Evolutionary conservation across 2,329 filamentous ascomycete species (phyloP).

Genomic region (Scedosporium dehoogii): DNA sequence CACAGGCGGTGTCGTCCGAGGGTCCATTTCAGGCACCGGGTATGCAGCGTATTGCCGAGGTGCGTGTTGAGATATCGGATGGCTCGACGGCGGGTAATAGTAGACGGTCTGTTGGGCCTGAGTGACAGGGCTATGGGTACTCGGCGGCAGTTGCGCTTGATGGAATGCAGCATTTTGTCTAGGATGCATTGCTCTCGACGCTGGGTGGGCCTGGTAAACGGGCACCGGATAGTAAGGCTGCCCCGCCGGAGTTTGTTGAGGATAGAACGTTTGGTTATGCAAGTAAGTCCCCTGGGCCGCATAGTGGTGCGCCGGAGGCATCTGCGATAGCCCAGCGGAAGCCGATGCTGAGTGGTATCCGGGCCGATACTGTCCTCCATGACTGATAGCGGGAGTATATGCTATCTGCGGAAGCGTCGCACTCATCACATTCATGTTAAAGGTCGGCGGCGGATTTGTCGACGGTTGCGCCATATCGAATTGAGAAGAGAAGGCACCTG

Average conservation of each 20-base stretch:
- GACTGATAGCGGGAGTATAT: slow-evolving; percentile 28
- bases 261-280: slow-evolving; percentile 34
- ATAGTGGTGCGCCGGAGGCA: slow-evolving; percentile 30
- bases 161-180: slow-evolving; percentile 34
- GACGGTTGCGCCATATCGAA: slow-evolving; percentile 27
- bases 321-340: slow-evolving; percentile 27
- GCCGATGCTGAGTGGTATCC: slow-evolving; percentile 22
- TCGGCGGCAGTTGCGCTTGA: slow-evolving; percentile 31
- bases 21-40: neutral
- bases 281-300: slow-evolving; percentile 27
- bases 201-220: slow-evolving; percentile 27
- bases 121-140: slow-evolving; percentile 24
- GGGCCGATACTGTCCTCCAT: slow-evolving; percentile 21
- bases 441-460: slow-evolving; percentile 17
- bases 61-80: neutral
- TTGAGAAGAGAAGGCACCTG: slow-evolving; percentile 31
- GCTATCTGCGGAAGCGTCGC: slow-evolving; percentile 30
- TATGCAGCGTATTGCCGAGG: neutral
- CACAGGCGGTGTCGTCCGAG: neutral
- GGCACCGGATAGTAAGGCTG: slow-evolving; percentile 32
- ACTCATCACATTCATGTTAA: slow-evolving; percentile 36
- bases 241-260: slow-evolving; percentile 32
- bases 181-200: slow-evolving; percentile 22
- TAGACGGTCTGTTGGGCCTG: neutral
- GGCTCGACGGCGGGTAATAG: neutral